Conservation (phyloP, 2,329 filamentous ascomycete genomes). For the Penicillium sp. region DNA sequence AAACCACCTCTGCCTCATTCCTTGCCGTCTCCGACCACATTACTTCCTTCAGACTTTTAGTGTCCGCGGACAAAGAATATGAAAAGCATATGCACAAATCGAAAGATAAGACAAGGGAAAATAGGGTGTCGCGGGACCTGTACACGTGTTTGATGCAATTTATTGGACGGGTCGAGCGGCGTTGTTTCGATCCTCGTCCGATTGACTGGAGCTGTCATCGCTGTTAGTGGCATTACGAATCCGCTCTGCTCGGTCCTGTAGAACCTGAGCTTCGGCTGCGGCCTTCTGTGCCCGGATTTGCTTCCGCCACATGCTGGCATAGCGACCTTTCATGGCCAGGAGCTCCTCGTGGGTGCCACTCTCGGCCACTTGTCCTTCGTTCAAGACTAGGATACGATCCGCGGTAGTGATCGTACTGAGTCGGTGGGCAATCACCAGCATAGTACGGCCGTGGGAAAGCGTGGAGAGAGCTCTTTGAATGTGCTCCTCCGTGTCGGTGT, state of each 20-base stretch:
- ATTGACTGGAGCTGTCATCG: conserved; percentile 50
- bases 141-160: conserved; percentile 42
- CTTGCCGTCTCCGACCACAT: conserved; percentile 14
- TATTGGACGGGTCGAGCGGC: conserved; percentile 16
- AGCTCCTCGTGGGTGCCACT: conserved; percentile 76
- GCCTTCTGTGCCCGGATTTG: conserved; percentile 77
- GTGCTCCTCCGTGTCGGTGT: conserved; percentile 88
- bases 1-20: conserved; percentile 7
- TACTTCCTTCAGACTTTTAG: conserved; percentile 15
- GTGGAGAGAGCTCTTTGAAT: conserved; percentile 83
- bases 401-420: conserved; percentile 82
- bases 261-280: conserved; percentile 56
- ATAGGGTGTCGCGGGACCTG: conserved; percentile 63
- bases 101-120: conserved; percentile 62
- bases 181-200: conserved; percentile 45
- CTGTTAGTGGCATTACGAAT: conserved; percentile 43
- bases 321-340: conserved; percentile 67
- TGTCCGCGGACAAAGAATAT: conserved; percentile 13
- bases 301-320: conserved; percentile 84
- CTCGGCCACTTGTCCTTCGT: conserved; percentile 74
- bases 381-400: conserved; percentile 78
- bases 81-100: conserved; percentile 23
- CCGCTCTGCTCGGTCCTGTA: conserved; percentile 45
- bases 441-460: conserved; percentile 80
- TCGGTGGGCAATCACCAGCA: conserved; percentile 92